phyloP scores from a whole-genome alignment of 352 stramenopile genomes.

The Poterioochromonas sp. region DNA sequence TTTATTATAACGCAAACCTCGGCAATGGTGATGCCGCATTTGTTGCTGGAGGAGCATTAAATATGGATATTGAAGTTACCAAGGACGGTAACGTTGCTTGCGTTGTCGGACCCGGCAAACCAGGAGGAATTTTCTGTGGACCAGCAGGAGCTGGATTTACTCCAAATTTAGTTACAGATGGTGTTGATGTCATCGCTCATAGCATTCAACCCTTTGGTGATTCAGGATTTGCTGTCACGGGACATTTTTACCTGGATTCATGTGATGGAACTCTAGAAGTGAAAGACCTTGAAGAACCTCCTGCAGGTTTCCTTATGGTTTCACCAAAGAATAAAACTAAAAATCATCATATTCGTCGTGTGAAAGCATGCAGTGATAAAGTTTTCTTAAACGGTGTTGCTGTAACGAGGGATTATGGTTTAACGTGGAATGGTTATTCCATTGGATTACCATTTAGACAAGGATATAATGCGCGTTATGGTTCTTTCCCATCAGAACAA shows the following conservation, averaged over 20 bases:
- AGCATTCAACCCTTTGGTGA: not conserved
- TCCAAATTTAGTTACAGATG: too few species aligned
- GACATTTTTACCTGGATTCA: too few species aligned
- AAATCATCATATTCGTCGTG: too few species aligned
- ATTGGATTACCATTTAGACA: not conserved
- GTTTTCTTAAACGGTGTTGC: not conserved
- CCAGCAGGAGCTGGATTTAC: not conserved
- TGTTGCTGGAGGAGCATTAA: not conserved
- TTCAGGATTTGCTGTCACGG: not conserved
- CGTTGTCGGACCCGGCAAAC: not conserved
- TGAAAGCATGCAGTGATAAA: too few species aligned
- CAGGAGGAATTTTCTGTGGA: not conserved
- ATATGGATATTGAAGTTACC: conserved; percentile 6
- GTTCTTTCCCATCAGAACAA: not conserved
- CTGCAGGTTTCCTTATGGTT: too few species aligned
- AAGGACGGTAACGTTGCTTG: not conserved
- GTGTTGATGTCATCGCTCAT: not conserved
- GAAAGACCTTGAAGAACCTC: too few species aligned
- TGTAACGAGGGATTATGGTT: not conserved
- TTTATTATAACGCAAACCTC: too few species aligned
- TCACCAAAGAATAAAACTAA: too few species aligned
- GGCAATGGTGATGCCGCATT: too few species aligned
- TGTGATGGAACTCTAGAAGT: too few species aligned
- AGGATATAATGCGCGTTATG: not conserved
- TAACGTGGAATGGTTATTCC: not conserved